Evolutionary conservation across 306 rosid species (phyloP), one percentile per base, ranked within the genome.

Genomic region (Prunus mongolica): DNA sequence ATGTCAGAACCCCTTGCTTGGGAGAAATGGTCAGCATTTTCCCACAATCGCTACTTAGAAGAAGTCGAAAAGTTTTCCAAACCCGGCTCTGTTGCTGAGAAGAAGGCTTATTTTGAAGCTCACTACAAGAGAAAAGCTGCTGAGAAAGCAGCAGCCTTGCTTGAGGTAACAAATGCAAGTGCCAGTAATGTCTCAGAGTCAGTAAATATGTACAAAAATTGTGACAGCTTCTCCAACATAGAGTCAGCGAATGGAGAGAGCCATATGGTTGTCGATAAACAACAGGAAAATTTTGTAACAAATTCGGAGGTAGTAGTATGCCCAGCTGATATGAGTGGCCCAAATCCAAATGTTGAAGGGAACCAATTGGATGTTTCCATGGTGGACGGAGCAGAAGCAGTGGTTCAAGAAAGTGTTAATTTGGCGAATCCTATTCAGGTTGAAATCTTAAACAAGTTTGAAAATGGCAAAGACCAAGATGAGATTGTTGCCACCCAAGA

Each of bases 21-120:
- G 99, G 99, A 84, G 72, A 95, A 82, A 84, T 90, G 92, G 91
- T 95, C 98, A 24, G 51, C 90, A 30, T 95, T 95, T 84, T 70
- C 99, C 12, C 92, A 86, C 8, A 92, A 92, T 27, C 96, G 93
- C 12, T 89, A 92, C 78, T 87, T 89, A 8, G 99, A 95, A 74
- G 99, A 95, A 82, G 96, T 82, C 3, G 96, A 92, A 65, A 89
- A 81, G 61, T 89, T 82, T 76, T 90, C 97, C 13, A 95, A 85
- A 77, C 97, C 97, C 0, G 99, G 99, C 57, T 89, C 93, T 62
- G 99, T 95, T 80, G 99, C 99, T 6, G 89, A 88, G 56, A 90
- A 86, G 87, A 90, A 78, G 71, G 97, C 99, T 30, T 95, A 90
- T 82, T 95, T 95, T 73, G 99, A 95, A 86, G 96, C 97, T 69